A percentile compares a stretch with the other conserved stretches of the same genome.
These are phyloP conservation scores for Carex parvula DNA, from an alignment of 176 grass and related monocot genomes.

Conservation along the genomic window DNA sequence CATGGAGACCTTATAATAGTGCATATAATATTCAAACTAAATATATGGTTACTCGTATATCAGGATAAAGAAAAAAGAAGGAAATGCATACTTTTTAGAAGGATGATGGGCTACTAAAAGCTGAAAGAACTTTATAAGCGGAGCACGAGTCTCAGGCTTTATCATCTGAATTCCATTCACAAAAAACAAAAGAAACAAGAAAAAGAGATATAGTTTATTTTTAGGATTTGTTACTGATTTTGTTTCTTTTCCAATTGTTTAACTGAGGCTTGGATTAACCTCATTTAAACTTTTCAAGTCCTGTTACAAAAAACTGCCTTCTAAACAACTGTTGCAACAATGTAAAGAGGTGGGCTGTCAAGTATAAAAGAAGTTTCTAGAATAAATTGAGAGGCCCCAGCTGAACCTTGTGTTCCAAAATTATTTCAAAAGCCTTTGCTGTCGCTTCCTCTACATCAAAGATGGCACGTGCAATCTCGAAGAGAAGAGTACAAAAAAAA, in stretches of 20 bases:
- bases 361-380: background rate
- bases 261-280: background rate
- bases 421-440: slow-evolving; percentile 76
- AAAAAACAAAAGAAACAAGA: slow-evolving; percentile 17
- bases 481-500: slow-evolving; percentile 15
- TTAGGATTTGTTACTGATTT: background rate
- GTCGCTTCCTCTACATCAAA: slow-evolving; percentile 97
- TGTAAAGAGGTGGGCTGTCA: background rate
- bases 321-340: slow-evolving; percentile 5
- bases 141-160: slow-evolving; percentile 59
- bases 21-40: background rate
- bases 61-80: slow-evolving; percentile 13
- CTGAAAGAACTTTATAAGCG: slow-evolving; percentile 87
- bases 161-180: slow-evolving; percentile 68
- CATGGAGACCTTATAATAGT: background rate
- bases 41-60: slow-evolving; percentile 13
- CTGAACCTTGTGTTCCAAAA: slow-evolving; percentile 76
- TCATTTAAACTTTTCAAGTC: slow-evolving; percentile 1
- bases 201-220: slow-evolving; percentile 11
- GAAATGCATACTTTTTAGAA: slow-evolving; percentile 70
- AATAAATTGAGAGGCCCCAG: slow-evolving; percentile 16
- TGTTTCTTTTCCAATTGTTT: background rate
- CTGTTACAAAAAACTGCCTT: background rate
- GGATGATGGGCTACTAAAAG: slow-evolving; percentile 95
- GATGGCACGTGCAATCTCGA: slow-evolving; percentile 76